Evolutionary conservation across 2,329 filamentous ascomycete genomes (phyloP).

Genomic region (Capronia epimyces): DNA sequence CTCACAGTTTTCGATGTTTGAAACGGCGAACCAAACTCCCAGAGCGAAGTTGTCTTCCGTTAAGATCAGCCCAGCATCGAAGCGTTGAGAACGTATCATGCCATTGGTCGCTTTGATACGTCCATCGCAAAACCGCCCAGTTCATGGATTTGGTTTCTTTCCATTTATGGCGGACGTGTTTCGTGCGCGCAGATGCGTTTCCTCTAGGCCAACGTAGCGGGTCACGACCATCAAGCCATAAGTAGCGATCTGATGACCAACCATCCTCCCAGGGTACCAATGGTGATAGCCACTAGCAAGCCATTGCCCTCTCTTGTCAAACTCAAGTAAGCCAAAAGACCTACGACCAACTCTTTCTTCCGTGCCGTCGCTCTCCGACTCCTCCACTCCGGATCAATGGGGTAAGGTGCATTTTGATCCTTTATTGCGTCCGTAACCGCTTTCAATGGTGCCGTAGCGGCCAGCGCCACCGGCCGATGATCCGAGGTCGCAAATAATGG

Average conservation of each 20-base stretch:
- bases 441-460: conserved; percentile 59
- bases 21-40: no score
- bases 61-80: no score
- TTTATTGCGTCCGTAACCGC: conserved; percentile 34
- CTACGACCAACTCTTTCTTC: conserved; percentile 55
- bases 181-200: no score
- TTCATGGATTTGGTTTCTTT: no score
- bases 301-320: conserved; percentile 45
- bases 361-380: conserved; percentile 50
- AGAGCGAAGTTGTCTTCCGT: no score
- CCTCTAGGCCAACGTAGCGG: background rate
- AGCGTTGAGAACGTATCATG: no score
- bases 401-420: conserved; percentile 45
- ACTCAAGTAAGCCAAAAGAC: conserved; percentile 51
- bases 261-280: conserved; percentile 37
- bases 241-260: conserved; percentile 37
- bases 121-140: no score
- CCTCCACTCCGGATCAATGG: conserved; percentile 54
- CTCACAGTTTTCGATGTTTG: no score
- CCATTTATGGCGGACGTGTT: no score
- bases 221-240: background rate
- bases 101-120: no score
- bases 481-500: conserved; percentile 79
- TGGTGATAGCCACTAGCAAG: conserved; percentile 37
- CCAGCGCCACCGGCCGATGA: conserved; percentile 75